Conservation (phyloP, 2,329 filamentous ascomycete species). For the Phialophora macrospora region DNA sequence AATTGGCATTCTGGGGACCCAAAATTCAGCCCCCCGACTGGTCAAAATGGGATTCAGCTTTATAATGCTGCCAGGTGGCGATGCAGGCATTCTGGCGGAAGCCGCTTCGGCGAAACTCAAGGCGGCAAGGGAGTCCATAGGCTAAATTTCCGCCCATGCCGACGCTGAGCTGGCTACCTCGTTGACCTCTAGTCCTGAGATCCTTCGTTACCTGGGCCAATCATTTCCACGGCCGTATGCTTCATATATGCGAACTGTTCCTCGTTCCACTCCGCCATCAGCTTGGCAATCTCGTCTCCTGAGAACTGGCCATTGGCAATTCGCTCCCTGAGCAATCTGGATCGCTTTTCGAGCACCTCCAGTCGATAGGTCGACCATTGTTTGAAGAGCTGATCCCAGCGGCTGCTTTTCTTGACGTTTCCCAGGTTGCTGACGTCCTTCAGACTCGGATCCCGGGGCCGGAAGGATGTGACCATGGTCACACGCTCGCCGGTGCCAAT, state of each 20-base stretch:
- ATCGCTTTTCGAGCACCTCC: slow-evolving; percentile 26
- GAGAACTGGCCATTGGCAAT: slow-evolving; percentile 13
- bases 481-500: slow-evolving; percentile 40
- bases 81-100: slow-evolving; percentile 20
- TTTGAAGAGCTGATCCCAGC: slow-evolving; percentile 24
- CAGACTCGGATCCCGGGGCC: slow-evolving; percentile 31
- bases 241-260: slow-evolving; percentile 26
- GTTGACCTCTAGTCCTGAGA: slow-evolving; percentile 19
- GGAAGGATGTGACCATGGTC: slow-evolving; percentile 41
- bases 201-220: slow-evolving; percentile 20
- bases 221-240: slow-evolving; percentile 26
- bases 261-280: slow-evolving; percentile 25
- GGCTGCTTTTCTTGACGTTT: slow-evolving; percentile 27
- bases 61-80: slow-evolving; percentile 20
- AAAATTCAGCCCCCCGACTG: neutral
- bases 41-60: slow-evolving; percentile 22
- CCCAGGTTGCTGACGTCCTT: slow-evolving; percentile 26
- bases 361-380: slow-evolving; percentile 30
- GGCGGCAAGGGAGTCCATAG: slow-evolving; percentile 14
- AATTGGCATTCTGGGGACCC: slow-evolving; percentile 16
- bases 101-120: slow-evolving; percentile 12
- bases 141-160: neutral
- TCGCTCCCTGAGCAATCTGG: slow-evolving; percentile 15
- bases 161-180: neutral
- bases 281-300: slow-evolving; percentile 20